These are phyloP conservation scores for Penicillium steckii DNA, from an alignment of 495 filamentous ascomycete species.

Conservation along the genomic window DNA sequence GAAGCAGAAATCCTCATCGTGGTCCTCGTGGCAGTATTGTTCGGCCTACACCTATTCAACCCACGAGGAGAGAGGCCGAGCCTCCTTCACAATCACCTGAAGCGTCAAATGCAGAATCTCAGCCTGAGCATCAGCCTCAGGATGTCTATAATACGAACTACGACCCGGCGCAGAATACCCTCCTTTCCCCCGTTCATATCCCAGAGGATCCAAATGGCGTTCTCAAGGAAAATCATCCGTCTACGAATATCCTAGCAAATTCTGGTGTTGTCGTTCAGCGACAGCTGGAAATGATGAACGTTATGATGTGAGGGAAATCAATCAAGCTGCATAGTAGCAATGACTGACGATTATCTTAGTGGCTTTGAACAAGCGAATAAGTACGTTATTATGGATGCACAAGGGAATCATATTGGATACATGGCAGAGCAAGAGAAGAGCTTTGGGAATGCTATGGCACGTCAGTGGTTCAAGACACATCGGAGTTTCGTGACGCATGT, in stretches of 20 bases:
- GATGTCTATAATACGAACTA: constrained; percentile 25
- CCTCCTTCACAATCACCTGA: constrained; percentile 11
- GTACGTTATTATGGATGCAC: constrained; percentile 70
- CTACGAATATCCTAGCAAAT: constrained; percentile 56
- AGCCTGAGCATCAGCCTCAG: constrained; percentile 6
- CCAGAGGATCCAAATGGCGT: constrained; percentile 63
- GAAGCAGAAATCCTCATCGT: constrained; percentile 24
- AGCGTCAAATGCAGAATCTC: constrained; percentile 4
- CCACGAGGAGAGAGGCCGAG: constrained; percentile 6
- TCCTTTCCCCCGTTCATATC: constrained; percentile 54
- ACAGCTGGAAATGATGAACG: constrained; percentile 69
- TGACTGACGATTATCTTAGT: constrained; percentile 18
- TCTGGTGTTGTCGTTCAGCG: constrained; percentile 65
- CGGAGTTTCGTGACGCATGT: constrained; percentile 69
- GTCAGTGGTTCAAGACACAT: constrained; percentile 66
- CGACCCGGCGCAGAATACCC: constrained; percentile 44
- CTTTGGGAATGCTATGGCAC: constrained; percentile 53
- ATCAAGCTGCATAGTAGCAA: background rate
- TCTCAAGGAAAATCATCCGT: constrained; percentile 61
- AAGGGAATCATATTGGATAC: constrained; percentile 66
- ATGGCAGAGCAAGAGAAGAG: constrained; percentile 68
- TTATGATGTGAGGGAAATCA: constrained; percentile 50
- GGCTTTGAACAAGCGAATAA: constrained; percentile 74
- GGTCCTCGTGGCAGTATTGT: constrained; percentile 34
- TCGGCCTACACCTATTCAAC: constrained; percentile 21